phyloP scores from a whole-genome alignment of 2,329 filamentous ascomycete genomes.

The Conoideocrella luteorostrata region DNA sequence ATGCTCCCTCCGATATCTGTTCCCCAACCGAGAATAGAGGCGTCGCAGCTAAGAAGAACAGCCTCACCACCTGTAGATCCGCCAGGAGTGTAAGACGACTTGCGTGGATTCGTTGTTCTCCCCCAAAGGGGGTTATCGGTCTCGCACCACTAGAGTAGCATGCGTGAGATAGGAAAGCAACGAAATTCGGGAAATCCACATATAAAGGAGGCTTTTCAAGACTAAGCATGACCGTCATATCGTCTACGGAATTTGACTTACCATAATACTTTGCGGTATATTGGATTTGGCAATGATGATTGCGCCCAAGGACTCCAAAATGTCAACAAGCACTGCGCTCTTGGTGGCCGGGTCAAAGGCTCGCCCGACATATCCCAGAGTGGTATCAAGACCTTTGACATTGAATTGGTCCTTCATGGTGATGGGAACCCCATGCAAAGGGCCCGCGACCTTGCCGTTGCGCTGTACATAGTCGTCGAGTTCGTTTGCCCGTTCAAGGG shows the following conservation, averaged over 20 bases:
- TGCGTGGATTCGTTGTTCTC: conserved; percentile 16
- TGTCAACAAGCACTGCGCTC: conserved; percentile 41
- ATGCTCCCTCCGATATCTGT: conserved; percentile 22
- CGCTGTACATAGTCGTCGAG: not conserved
- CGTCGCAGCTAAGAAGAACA: conserved; percentile 12
- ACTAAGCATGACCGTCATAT: too few relatives aligned
- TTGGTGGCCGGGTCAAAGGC: conserved; percentile 41
- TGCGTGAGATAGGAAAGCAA: too few relatives aligned
- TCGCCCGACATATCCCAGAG: conserved; percentile 50
- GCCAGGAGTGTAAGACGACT: conserved; percentile 17
- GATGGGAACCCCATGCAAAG: conserved; percentile 17
- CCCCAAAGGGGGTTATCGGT: conserved; percentile 24
- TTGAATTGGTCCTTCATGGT: conserved; percentile 54
- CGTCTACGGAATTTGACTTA: not conserved
- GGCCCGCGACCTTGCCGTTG: conserved; percentile 4
- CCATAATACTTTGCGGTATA: conserved; percentile 17
- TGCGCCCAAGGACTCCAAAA: conserved; percentile 43
- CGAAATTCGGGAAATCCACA: too few relatives aligned
- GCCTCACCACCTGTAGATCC: conserved; percentile 21
- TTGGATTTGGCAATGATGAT: conserved; percentile 48
- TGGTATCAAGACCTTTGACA: conserved; percentile 49
- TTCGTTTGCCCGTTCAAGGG: not conserved
- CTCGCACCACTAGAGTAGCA: conserved; percentile 21
- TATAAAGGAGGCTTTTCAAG: too few relatives aligned
- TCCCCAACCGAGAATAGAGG: conserved; percentile 17